Evolutionary conservation across 345 rosid genomes (phyloP).

Genomic region (Aquilaria yunnanensis): DNA sequence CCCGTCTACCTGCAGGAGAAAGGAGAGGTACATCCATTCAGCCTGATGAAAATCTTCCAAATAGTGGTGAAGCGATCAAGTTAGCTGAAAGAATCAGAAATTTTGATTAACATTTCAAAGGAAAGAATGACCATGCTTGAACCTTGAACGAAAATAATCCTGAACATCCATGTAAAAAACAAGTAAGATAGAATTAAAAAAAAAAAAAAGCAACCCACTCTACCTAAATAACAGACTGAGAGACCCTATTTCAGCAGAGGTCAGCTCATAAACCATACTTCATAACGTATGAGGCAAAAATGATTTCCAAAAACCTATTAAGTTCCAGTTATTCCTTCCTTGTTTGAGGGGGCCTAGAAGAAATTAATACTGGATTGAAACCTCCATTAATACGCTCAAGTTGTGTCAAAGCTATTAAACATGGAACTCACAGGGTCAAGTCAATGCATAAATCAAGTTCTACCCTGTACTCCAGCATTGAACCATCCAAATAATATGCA

Average conservation of each 20-base stretch:
- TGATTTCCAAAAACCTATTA: too few species aligned
- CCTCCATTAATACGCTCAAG: too few species aligned
- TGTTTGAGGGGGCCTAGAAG: too few species aligned
- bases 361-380: too few species aligned
- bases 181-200: not conserved
- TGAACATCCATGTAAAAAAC: not conserved
- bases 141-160: not conserved
- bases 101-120: not conserved
- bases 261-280: not conserved
- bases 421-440: too few species aligned
- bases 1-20: conserved; percentile 18
- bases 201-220: not conserved
- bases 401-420: too few species aligned
- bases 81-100: conserved; percentile 11
- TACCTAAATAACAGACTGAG: not conserved
- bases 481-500: too few species aligned
- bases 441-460: too few species aligned
- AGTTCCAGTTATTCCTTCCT: too few species aligned
- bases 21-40: conserved; percentile 21
- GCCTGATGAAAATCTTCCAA: conserved; percentile 20
- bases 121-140: not conserved
- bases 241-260: not conserved
- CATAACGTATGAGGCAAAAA: conserved; percentile 1
- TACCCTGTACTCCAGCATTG: too few species aligned
- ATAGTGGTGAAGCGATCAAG: conserved; percentile 28